These are phyloP conservation scores for Chaetomium olivaceum DNA, from an alignment of 2,329 filamentous ascomycete genomes.

Conservation along the genomic window DNA sequence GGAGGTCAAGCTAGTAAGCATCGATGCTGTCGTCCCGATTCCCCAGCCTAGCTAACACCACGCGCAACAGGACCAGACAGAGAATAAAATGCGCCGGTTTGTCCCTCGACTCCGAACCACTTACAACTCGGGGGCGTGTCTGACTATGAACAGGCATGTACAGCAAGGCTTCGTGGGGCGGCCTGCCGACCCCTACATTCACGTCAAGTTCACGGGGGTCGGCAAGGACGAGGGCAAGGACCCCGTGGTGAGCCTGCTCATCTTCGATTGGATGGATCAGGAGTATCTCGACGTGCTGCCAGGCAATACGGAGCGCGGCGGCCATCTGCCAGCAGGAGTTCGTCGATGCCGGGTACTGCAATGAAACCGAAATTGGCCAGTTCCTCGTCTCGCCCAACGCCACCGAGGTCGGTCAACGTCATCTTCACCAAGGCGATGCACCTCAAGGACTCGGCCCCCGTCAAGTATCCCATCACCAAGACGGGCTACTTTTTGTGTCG, in stretches of 20 bases:
- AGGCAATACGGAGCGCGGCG: slow-evolving; percentile 50
- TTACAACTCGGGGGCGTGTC: neutral
- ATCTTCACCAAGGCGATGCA: slow-evolving; percentile 82
- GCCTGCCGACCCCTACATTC: slow-evolving; percentile 84
- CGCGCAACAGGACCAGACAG: slow-evolving; percentile 65
- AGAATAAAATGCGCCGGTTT: slow-evolving; percentile 73
- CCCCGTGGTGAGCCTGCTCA: slow-evolving; percentile 76
- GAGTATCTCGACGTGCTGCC: slow-evolving; percentile 70
- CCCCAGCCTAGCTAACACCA: slow-evolving; percentile 2
- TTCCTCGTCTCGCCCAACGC: slow-evolving; percentile 82
- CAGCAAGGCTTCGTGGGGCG: slow-evolving; percentile 84
- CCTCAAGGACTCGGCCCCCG: slow-evolving; percentile 69
- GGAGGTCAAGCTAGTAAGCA: slow-evolving; percentile 58
- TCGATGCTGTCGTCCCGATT: slow-evolving; percentile 25
- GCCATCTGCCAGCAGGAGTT: slow-evolving; percentile 73
- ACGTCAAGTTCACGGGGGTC: slow-evolving; percentile 65
- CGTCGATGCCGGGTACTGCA: slow-evolving; percentile 71
- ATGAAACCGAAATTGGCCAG: slow-evolving; percentile 73
- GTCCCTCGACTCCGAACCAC: slow-evolving; percentile 25
- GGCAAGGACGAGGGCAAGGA: slow-evolving; percentile 63
- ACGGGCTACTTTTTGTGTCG: slow-evolving; percentile 97
- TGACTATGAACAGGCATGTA: slow-evolving; percentile 73
- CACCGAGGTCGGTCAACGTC: slow-evolving; percentile 66
- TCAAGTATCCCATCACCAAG: slow-evolving; percentile 82
- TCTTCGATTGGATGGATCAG: slow-evolving; percentile 94